Evolutionary conservation across 23 red algal species (phyloP), one percentile per base, ranked within the genome.

Genomic region (Gracilariopsis chorda): DNA sequence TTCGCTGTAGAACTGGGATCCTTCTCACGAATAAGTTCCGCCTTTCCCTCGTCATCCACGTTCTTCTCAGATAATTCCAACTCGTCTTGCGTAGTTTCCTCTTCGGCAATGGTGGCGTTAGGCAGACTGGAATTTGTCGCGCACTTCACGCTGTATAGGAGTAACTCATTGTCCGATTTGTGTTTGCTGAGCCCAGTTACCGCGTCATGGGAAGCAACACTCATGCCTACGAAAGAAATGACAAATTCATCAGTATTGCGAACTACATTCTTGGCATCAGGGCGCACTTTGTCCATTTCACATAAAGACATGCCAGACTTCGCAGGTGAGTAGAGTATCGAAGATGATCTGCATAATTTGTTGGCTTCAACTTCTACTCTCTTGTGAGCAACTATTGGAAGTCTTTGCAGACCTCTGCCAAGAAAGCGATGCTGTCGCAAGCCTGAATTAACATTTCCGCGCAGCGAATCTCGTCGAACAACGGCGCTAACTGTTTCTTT

Each of bases 141-240:
- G 20, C 67, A 73, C 17, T 73, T 17, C 67, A 16, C 20, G 20
- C 85, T 89, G 57, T 89, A 89, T 35, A 89, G 19, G 23, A 89
- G 70, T 11, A 89, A 52, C 33, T 89, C 85, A 23, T 89, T 89
- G 25, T 89, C 53, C 19, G 65, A 30, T 17, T 17, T 73, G 40
- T 73, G 67, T 1, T 2, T 16, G 20, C 37, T 73, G 32, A 73
- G 47, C 6, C 51, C 49, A 33, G 44, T 56, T 48, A 27, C 51
- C 17, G 34, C 44, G 46, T 89, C 85, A 33, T 63, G 21, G 16
- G 85, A 24, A 3, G 65, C 45, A 23, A 89, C 33, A 24, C 69
- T 78, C 85, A 89, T 89, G 2, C 85, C 85, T 10, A 89, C 16
- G 19, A 89, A 57, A 40, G 61, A 56, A 51, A 89, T 44, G 25